A percentile compares a stretch with the other conserved stretches of the same genome.
These are phyloP conservation scores for Cercophora sp. DNA, from an alignment of 495 filamentous ascomycete species.

Conservation along the genomic window DNA sequence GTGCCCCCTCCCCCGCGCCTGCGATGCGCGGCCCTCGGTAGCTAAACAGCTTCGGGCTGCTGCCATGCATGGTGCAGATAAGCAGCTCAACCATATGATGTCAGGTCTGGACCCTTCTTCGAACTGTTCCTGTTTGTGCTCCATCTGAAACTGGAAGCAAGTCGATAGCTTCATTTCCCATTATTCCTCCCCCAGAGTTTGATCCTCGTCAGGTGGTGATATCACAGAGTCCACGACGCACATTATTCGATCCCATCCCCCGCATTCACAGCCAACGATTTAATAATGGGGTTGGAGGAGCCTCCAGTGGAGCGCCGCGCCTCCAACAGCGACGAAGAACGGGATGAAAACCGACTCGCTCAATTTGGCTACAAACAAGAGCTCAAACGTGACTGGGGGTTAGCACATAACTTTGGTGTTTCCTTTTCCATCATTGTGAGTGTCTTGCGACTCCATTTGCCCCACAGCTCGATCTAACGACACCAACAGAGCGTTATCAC, in stretches of 20 bases:
- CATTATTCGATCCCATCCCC: neutral
- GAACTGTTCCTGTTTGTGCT: neutral
- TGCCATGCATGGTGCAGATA: constrained; percentile 5
- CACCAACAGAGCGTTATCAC: constrained; percentile 55
- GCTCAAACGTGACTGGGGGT: constrained; percentile 55
- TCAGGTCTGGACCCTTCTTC: neutral
- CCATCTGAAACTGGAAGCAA: neutral
- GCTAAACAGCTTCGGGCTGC: neutral
- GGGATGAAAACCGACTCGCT: constrained; percentile 53
- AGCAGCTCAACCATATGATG: constrained; percentile 4
- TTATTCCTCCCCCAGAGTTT: neutral
- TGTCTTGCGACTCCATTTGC: neutral
- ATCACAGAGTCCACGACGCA: neutral
- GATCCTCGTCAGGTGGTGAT: neutral
- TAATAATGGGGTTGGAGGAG: constrained; percentile 14
- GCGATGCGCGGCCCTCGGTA: neutral
- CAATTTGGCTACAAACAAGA: constrained; percentile 63
- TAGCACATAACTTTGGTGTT: constrained; percentile 62
- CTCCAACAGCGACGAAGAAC: constrained; percentile 27
- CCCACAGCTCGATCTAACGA: neutral
- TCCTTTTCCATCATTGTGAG: constrained; percentile 63
- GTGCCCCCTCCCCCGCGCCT: neutral
- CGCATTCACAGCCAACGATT: neutral
- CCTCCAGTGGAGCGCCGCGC: constrained; percentile 24
- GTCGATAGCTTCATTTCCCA: too few species aligned